Evolutionary conservation across 768 basidiomycete species (phyloP).

Genomic region (Lactifluus pinguis): DNA sequence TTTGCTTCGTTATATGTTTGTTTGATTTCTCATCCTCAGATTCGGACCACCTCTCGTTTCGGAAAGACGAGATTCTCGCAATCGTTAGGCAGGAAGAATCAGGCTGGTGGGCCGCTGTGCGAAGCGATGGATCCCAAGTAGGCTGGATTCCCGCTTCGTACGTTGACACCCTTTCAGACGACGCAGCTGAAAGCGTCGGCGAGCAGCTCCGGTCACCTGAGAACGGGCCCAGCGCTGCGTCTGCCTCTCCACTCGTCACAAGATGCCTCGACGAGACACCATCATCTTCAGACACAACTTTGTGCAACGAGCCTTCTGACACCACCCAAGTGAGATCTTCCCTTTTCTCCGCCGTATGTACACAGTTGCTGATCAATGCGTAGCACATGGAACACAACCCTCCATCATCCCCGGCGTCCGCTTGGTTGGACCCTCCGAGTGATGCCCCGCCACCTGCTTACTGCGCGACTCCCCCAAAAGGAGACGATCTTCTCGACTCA

Average conservation of each 20-base stretch:
- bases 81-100: slow-evolving; percentile 60
- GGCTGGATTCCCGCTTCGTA: slow-evolving; percentile 76
- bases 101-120: slow-evolving; percentile 79
- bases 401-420: background rate
- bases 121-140: slow-evolving; percentile 39
- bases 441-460: background rate
- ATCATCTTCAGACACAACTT: background rate
- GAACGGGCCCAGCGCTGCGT: slow-evolving; percentile 36
- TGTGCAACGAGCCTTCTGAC: slow-evolving; percentile 2
- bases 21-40: slow-evolving; percentile 62
- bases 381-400: background rate
- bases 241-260: slow-evolving; percentile 27
- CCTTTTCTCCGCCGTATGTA: background rate
- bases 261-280: slow-evolving; percentile 13
- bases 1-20: slow-evolving; percentile 53
- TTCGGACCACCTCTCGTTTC: slow-evolving; percentile 50
- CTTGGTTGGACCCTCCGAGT: background rate
- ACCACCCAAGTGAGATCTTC: background rate
- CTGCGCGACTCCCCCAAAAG: background rate
- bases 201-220: slow-evolving; percentile 35
- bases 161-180: slow-evolving; percentile 45
- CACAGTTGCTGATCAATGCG: background rate
- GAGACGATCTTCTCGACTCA: background rate
- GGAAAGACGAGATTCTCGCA: slow-evolving; percentile 56
- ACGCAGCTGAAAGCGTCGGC: slow-evolving; percentile 41